Conservation (phyloP, 176 grass and related monocot genomes). For the Oryza meyeriana region DNA sequence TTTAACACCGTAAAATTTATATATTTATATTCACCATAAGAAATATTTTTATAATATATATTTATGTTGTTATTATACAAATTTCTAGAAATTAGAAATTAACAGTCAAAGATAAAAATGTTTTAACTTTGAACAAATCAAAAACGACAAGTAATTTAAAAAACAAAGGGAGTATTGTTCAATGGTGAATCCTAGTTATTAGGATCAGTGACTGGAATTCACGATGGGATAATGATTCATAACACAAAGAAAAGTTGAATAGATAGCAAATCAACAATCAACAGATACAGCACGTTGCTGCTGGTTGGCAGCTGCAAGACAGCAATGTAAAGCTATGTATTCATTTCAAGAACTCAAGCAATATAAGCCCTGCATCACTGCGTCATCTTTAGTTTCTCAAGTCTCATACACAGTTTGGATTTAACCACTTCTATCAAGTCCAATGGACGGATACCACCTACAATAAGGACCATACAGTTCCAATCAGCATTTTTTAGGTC, state of each 20-base stretch:
- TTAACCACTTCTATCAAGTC: background rate
- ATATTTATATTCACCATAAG: too few relatives aligned
- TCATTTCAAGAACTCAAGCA: background rate
- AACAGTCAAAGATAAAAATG: too few relatives aligned
- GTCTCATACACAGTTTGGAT: too few relatives aligned
- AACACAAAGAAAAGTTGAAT: background rate
- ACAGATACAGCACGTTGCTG: background rate
- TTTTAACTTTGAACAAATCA: too few relatives aligned
- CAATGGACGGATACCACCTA: background rate
- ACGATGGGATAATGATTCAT: background rate
- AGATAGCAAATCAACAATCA: background rate
- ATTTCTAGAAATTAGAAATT: too few relatives aligned
- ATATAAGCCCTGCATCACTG: background rate
- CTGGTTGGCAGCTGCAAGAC: background rate
- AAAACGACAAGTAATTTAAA: too few relatives aligned
- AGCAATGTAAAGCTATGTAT: background rate
- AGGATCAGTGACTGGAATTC: background rate
- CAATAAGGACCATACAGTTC: background rate
- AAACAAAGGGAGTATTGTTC: too few relatives aligned
- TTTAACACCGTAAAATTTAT: too few relatives aligned
- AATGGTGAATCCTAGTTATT: background rate
- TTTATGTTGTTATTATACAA: too few relatives aligned
- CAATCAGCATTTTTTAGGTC: background rate
- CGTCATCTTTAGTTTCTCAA: background rate
- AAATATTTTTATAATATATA: too few relatives aligned